Conservation (phyloP, 2,329 filamentous ascomycete genomes). For the Colletotrichum liaoningense region DNA sequence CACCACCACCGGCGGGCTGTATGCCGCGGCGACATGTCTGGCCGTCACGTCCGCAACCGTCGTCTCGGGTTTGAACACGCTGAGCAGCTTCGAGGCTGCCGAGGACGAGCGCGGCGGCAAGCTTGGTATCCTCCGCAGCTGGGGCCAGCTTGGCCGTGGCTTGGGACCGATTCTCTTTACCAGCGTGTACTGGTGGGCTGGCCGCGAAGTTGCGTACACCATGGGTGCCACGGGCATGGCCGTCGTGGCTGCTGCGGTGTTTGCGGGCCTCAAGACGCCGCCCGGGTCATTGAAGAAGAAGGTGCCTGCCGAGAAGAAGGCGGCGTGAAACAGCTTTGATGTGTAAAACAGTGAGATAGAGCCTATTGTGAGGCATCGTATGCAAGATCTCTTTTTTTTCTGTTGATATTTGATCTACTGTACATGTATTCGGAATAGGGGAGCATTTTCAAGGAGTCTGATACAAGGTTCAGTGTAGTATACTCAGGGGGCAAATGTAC, state of each 20-base stretch:
- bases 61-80: constrained; percentile 90
- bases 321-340: not conserved
- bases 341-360: not conserved
- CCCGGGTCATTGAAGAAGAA: constrained; percentile 46
- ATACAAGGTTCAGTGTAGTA: constrained; percentile 1
- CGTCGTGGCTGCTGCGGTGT: constrained; percentile 76
- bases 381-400: not conserved
- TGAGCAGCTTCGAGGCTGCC: constrained; percentile 89
- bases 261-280: constrained; percentile 78
- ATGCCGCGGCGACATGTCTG: constrained; percentile 83
- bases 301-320: constrained; percentile 29
- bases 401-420: not conserved
- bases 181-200: constrained; percentile 98
- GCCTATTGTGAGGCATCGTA: not conserved
- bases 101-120: constrained; percentile 86
- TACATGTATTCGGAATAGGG: constrained; percentile 5
- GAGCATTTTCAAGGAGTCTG: constrained; percentile 23
- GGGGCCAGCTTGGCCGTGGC: constrained; percentile 89
- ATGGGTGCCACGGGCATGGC: constrained; percentile 85
- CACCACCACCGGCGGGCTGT: constrained; percentile 76
- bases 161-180: constrained; percentile 92
- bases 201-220: constrained; percentile 84
- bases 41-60: constrained; percentile 95
- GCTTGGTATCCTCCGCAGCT: constrained; percentile 82
- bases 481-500: not conserved